A percentile compares a stretch with the other conserved stretches of the same genome.
Conservation (phyloP, 2,329 filamentous ascomycete species). For the Atkinsonella texensis region DNA sequence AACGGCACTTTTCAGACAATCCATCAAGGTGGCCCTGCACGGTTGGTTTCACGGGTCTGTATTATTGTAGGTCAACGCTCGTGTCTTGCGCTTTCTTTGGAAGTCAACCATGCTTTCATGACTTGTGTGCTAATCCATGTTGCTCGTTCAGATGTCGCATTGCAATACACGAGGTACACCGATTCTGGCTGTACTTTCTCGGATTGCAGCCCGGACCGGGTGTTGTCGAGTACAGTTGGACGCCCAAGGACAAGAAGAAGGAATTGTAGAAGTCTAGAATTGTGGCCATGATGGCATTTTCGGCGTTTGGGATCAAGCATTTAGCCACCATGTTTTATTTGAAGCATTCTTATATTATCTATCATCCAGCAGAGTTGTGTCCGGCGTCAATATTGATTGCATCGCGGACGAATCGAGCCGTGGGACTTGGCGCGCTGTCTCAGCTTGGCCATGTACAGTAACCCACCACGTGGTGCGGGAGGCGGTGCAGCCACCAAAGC, state of each 20-base stretch:
- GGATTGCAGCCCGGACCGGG: slow-evolving; percentile 6
- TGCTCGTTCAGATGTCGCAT: slow-evolving; percentile 2
- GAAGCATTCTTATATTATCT: not conserved
- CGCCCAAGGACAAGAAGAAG: slow-evolving; percentile 5
- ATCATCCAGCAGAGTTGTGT: too few relatives aligned
- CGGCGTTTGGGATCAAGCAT: not conserved
- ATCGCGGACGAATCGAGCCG: not conserved
- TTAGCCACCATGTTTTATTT: not conserved
- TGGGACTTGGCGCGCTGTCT: too few relatives aligned
- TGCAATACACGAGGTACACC: not conserved
- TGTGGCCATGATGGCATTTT: not conserved
- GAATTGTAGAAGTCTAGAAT: slow-evolving; percentile 1
- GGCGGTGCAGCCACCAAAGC: not conserved
- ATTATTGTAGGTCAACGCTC: slow-evolving; percentile 49
- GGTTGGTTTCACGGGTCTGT: slow-evolving; percentile 60
- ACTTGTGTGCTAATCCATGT: not conserved
- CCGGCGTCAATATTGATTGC: not conserved
- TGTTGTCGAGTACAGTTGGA: slow-evolving; percentile 5
- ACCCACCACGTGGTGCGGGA: not conserved
- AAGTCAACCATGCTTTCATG: not conserved
- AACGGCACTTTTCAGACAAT: slow-evolving; percentile 47
- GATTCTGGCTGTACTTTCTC: slow-evolving; percentile 7
- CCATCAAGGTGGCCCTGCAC: slow-evolving; percentile 52
- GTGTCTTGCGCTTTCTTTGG: not conserved
- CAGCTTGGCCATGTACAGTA: too few relatives aligned